phyloP scores from a whole-genome alignment of 768 basidiomycete species.

The Suillus ampliporus region DNA sequence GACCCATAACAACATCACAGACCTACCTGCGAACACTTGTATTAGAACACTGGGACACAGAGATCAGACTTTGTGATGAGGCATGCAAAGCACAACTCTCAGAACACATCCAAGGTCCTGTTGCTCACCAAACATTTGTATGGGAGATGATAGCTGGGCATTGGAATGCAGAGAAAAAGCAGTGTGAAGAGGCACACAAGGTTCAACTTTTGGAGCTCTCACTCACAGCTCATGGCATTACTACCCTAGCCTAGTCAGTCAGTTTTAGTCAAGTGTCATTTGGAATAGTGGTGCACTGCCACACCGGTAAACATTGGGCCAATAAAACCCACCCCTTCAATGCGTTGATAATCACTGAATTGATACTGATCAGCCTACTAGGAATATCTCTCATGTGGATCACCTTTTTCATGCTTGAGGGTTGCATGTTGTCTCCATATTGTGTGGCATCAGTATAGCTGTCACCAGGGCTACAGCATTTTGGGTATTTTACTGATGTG shows the following conservation, averaged over 20 bases:
- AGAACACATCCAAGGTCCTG: background rate
- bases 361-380: constrained; percentile 28
- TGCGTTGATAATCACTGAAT: too few species aligned
- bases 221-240: background rate
- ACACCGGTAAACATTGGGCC: too few species aligned
- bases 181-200: background rate
- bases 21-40: background rate
- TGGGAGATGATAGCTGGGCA: background rate
- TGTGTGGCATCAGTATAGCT: constrained; percentile 1
- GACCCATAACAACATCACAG: background rate
- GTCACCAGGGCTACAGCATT: background rate
- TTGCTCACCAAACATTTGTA: background rate
- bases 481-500: background rate
- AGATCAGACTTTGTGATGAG: background rate
- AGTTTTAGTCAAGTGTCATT: background rate
- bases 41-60: background rate
- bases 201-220: background rate
- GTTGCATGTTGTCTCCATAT: background rate
- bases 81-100: background rate
- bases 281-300: too few species aligned
- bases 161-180: background rate
- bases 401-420: too few species aligned
- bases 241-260: background rate
- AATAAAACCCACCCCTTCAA: too few species aligned
- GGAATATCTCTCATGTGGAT: constrained; percentile 28